Conservation (phyloP, 371 early-diverging fungal genomes). For the Paraphysoderma sedebokerense region DNA sequence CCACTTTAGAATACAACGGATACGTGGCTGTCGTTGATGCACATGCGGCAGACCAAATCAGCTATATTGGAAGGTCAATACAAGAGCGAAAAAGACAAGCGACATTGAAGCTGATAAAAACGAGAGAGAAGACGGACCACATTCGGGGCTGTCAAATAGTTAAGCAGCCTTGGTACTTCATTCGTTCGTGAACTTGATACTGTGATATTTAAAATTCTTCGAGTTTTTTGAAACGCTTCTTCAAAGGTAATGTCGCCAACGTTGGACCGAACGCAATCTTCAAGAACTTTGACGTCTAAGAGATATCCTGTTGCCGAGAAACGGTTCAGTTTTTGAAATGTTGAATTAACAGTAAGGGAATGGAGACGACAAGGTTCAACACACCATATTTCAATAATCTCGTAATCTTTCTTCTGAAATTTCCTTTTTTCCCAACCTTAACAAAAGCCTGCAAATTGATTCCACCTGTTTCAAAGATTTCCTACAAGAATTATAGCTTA, state of each 20-base stretch:
- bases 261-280: conserved; percentile 44
- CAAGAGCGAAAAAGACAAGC: not conserved
- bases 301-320: conserved; percentile 27
- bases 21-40: conserved; percentile 42
- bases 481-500: conserved; percentile 8
- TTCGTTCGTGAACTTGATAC: conserved; percentile 44
- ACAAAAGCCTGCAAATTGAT: conserved; percentile 45
- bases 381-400: conserved; percentile 44
- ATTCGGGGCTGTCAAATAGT: conserved; percentile 55
- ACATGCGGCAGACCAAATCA: conserved; percentile 55
- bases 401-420: conserved; percentile 33
- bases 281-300: conserved; percentile 46
- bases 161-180: conserved; percentile 49
- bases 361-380: not conserved
- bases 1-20: conserved; percentile 30
- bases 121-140: conserved; percentile 33
- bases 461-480: conserved; percentile 35
- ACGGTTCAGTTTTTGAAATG: not conserved
- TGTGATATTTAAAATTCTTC: conserved; percentile 49
- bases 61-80: conserved; percentile 12
- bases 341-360: not conserved
- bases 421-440: conserved; percentile 27
- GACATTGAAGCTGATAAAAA: too few species aligned
- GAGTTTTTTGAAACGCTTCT: conserved; percentile 45
- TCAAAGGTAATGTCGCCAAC: conserved; percentile 53